Conservation (phyloP, 495 filamentous ascomycete genomes). For the Halenospora varia region DNA sequence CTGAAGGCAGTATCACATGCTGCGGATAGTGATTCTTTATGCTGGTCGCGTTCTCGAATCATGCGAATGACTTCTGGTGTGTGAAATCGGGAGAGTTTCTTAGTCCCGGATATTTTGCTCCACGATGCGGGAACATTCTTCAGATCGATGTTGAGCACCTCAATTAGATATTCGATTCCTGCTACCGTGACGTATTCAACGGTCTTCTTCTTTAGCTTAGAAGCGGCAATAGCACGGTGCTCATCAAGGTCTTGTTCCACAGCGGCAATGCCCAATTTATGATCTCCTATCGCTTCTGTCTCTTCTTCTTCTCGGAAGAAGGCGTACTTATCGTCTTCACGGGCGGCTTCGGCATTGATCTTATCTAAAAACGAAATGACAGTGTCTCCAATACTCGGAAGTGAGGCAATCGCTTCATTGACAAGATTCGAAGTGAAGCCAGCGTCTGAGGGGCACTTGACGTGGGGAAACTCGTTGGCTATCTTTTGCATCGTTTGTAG, state of each 20-base stretch:
- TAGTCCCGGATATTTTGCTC: conserved; percentile 91
- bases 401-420: conserved; percentile 64
- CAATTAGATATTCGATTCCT: conserved; percentile 92
- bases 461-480: conserved; percentile 62
- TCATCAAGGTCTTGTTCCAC: conserved; percentile 84
- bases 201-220: conserved; percentile 62
- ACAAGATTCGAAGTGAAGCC: conserved; percentile 72
- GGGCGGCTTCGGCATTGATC: conserved; percentile 82
- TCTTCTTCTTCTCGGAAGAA: conserved; percentile 90
- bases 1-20: conserved; percentile 87
- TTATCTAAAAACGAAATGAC: conserved; percentile 72
- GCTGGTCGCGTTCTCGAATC: conserved; percentile 86
- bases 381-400: conserved; percentile 71
- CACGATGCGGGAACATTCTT: conserved; percentile 89
- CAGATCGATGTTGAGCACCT: conserved; percentile 74
- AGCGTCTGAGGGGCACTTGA: conserved; percentile 61
- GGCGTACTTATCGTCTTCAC: conserved; percentile 82
- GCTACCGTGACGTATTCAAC: conserved; percentile 76
- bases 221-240: conserved; percentile 66
- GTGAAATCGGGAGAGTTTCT: conserved; percentile 89
- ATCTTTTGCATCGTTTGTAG: conserved; percentile 84
- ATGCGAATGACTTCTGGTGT: conserved; percentile 82
- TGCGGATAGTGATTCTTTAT: conserved; percentile 87
- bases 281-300: conserved; percentile 76
- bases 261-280: conserved; percentile 87